Percentiles rank a stretch among this genome's conserved stretches.
These are phyloP conservation scores for Raphanus raphanistrum DNA, from an alignment of 345 rosid genomes.

Conservation along the genomic window DNA sequence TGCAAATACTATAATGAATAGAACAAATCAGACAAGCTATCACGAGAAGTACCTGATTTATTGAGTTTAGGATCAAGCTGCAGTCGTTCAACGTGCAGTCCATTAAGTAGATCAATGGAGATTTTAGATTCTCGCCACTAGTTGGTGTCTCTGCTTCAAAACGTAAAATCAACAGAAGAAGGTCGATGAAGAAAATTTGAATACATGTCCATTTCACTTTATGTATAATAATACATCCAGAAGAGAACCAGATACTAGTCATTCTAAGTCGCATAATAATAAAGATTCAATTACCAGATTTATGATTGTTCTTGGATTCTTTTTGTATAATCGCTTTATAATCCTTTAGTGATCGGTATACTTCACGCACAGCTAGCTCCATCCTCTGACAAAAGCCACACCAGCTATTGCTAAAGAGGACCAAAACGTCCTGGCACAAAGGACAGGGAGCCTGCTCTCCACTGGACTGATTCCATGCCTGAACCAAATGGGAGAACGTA, in stretches of 20 bases:
- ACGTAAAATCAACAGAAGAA: neutral
- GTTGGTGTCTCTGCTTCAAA: conserved; percentile 25
- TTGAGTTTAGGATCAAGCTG: conserved; percentile 63
- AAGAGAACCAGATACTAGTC: neutral
- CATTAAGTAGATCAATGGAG: conserved; percentile 74
- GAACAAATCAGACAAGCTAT: too few relatives aligned
- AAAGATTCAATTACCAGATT: conserved; percentile 43
- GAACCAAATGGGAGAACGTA: conserved; percentile 57
- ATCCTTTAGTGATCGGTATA: conserved; percentile 62
- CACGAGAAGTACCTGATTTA: conserved; percentile 54
- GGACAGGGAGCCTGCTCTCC: conserved; percentile 41
- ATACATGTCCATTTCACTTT: conserved; percentile 6
- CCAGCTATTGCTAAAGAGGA: conserved; percentile 82
- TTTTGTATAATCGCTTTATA: conserved; percentile 45
- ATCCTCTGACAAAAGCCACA: conserved; percentile 97
- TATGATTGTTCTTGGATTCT: conserved; percentile 40
- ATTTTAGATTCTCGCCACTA: conserved; percentile 35
- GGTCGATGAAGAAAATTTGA: neutral
- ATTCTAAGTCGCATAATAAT: neutral
- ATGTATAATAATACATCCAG: neutral
- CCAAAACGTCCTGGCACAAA: conserved; percentile 74
- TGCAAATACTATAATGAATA: too few relatives aligned
- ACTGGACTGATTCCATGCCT: conserved; percentile 54
- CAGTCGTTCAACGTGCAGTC: conserved; percentile 95
- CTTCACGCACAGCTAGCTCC: conserved; percentile 88